These are phyloP conservation scores for Limnanthes douglasii DNA, from an alignment of 345 rosid genomes.

Conservation along the genomic window DNA sequence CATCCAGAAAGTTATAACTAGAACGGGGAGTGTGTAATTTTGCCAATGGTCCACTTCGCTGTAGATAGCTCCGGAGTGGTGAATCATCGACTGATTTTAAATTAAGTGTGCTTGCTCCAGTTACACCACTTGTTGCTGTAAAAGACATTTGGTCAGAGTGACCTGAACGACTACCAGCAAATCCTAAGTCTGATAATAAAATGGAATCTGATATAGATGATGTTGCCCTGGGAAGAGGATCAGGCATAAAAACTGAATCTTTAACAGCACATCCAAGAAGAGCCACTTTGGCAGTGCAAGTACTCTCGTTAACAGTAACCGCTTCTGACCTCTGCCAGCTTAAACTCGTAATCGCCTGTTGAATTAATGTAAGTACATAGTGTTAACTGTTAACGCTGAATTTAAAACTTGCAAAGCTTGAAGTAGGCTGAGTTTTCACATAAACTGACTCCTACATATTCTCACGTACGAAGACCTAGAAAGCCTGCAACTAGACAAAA, in stretches of 20 bases:
- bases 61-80: slow-evolving; percentile 42
- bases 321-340: slow-evolving; percentile 98
- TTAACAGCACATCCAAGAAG: slow-evolving; percentile 81
- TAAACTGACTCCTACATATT: too few species aligned
- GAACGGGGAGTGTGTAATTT: slow-evolving; percentile 67
- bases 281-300: slow-evolving; percentile 68
- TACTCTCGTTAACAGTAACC: slow-evolving; percentile 62
- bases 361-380: slow-evolving; percentile 10
- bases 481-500: too few species aligned
- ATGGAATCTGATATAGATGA: slow-evolving; percentile 40
- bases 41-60: slow-evolving; percentile 56
- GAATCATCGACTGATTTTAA: slow-evolving; percentile 46
- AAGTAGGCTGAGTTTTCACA: too few species aligned
- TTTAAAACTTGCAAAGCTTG: too few species aligned
- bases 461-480: too few species aligned
- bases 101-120: slow-evolving; percentile 13
- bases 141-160: too few species aligned
- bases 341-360: slow-evolving; percentile 86
- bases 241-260: slow-evolving; percentile 93
- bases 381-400: too few species aligned
- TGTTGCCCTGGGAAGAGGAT: slow-evolving; percentile 74
- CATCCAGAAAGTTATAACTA: slow-evolving; percentile 61
- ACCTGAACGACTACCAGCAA: slow-evolving; percentile 43
- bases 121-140: too few species aligned
- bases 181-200: slow-evolving; percentile 20